Evolutionary conservation across 2,329 filamentous ascomycete genomes (phyloP).

Genomic region (Trichoderma harzianum): DNA sequence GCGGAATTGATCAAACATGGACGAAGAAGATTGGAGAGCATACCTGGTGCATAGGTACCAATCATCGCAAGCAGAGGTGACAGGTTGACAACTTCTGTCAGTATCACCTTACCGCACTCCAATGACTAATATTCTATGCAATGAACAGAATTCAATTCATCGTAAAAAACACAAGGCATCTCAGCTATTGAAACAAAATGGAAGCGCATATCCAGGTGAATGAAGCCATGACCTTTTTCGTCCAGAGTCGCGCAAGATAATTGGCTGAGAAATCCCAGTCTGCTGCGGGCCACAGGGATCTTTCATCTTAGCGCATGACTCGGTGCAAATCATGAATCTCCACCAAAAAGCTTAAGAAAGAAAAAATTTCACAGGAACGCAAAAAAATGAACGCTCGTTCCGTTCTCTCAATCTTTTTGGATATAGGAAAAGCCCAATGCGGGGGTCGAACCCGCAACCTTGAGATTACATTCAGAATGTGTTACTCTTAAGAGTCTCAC

Average conservation of each 20-base stretch:
- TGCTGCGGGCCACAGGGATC: background rate
- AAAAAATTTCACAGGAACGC: background rate
- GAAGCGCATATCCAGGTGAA: background rate
- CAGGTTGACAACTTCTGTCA: background rate
- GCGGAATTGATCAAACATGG: background rate
- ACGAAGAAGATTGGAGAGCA: background rate
- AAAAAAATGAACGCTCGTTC: background rate
- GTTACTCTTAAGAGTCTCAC: constrained; percentile 57
- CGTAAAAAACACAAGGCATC: background rate
- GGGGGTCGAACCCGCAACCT: constrained; percentile 55
- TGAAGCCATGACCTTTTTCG: background rate
- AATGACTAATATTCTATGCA: background rate
- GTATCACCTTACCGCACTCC: background rate
- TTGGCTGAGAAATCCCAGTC: background rate
- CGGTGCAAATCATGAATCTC: background rate
- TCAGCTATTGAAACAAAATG: background rate
- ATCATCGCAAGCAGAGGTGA: background rate
- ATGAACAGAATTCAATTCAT: background rate
- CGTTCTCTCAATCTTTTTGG: background rate
- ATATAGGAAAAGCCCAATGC: constrained; percentile 41
- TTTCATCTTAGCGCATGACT: background rate
- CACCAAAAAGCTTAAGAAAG: background rate
- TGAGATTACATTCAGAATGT: constrained; percentile 39
- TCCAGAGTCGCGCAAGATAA: background rate
- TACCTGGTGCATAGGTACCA: background rate